Percentiles rank a stretch among this genome's conserved stretches.
Conservation (phyloP, 116 monocot genomes). For the Thalassia testudinum region DNA sequence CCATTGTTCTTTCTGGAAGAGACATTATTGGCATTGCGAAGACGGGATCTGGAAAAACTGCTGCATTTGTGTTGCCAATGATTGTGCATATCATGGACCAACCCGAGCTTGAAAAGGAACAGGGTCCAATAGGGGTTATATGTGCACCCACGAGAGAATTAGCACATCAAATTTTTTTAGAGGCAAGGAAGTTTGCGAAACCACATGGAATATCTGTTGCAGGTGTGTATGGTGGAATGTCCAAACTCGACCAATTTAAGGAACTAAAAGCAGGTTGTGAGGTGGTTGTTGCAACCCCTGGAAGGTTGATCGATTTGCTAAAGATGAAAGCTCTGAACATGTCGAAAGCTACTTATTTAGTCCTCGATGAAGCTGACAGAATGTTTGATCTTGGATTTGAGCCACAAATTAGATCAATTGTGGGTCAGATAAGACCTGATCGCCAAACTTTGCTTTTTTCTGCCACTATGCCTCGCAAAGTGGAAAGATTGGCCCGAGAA, state of each 20-base stretch:
- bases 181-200: conserved; percentile 95
- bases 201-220: conserved; percentile 72
- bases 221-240: conserved; percentile 97
- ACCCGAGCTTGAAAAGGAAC: conserved; percentile 89
- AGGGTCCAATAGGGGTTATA: conserved; percentile 93
- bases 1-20: conserved; percentile 86
- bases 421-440: conserved; percentile 95
- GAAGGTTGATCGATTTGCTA: conserved; percentile 91
- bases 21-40: conserved; percentile 99
- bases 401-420: conserved; percentile 90
- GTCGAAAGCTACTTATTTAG: conserved; percentile 76
- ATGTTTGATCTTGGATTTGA: conserved; percentile 99
- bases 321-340: conserved; percentile 95
- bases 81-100: conserved; percentile 99
- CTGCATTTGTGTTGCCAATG: conserved; percentile 97
- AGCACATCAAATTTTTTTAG: conserved; percentile 95
- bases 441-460: conserved; percentile 92
- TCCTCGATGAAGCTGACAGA: conserved; percentile 96
- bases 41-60: conserved; percentile 98
- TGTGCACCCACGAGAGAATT: conserved; percentile 99
- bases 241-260: conserved; percentile 95
- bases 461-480: conserved; percentile 92
- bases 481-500: conserved; percentile 88
- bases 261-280: conserved; percentile 97
- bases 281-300: conserved; percentile 93